Base-by-base conservation (phyloP, 148 eudicot species). In the Simmondsia chinensis region DNA sequence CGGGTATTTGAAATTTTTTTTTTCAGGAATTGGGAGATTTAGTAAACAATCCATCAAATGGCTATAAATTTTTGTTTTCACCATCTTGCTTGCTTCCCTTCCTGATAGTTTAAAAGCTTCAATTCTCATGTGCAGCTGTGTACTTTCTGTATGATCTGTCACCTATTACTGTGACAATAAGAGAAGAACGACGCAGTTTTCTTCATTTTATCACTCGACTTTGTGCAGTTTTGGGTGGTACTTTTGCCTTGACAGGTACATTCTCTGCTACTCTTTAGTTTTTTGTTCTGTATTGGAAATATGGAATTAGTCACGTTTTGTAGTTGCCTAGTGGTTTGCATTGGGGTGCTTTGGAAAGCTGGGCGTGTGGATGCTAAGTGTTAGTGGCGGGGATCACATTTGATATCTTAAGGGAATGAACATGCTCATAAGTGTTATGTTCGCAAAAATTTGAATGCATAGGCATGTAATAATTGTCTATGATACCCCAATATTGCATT, bases 201-300 rank as follows among this genome's bases (percentile, higher is more conserved):
- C 94, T 93, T 43, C 99, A 93, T 68, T 86, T 93, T 68, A 70
- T 93, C 46, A 93, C 99, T 35, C 87, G 99, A 46, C 86, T 93
- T 47, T 82, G 94, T 79, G 99, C 99, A 27, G 96, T 93, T 40
- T 65, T 93, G 46, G 99, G 99, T 37, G 99, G 99, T 51, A 93
- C 99, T 44, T 93, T 93, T 66, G 99, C 99, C 52, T 57, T 93
- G 50, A 93, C 99, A 72, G 96, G 99, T 93, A 46, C 49, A 28
- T 31, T 23, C 36, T 18, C 26, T 40, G 48, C 30, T 26, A 32
- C 49, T 43, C 26, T 7, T 20, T 22, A 17, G 19, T 34, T 62
- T 39, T 39, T 12, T 42, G 24, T 33, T 20, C 18, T 39, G 37
- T 1, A 28, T 27, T 26, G 20, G 22, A 20, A 37, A 36, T 33